Conservation (phyloP, 2,329 filamentous ascomycete species). For the Onygena corvina region DNA sequence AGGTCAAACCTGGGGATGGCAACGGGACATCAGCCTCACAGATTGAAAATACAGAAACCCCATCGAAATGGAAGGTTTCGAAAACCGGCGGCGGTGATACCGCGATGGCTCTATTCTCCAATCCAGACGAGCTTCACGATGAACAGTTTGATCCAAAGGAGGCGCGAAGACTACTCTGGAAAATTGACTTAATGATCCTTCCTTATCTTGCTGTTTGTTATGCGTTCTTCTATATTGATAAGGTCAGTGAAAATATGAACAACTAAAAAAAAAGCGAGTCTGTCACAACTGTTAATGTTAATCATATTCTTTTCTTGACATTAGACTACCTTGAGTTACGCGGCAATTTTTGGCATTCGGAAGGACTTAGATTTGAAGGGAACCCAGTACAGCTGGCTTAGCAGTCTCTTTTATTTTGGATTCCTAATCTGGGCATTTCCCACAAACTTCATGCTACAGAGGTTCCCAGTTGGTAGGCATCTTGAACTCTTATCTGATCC, state of each 20-base stretch:
- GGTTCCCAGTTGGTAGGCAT: conserved; percentile 38
- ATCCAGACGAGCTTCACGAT: conserved; percentile 38
- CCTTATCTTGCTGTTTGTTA: conserved; percentile 45
- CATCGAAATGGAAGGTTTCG: conserved; percentile 6
- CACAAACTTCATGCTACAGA: conserved; percentile 43
- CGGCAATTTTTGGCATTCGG: conserved; percentile 52
- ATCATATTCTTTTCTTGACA: not conserved
- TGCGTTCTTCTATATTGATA: conserved; percentile 42
- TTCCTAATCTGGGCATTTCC: conserved; percentile 45
- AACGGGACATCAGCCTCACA: not conserved
- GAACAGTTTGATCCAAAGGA: conserved; percentile 38
- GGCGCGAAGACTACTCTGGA: conserved; percentile 39
- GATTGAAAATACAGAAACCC: not conserved
- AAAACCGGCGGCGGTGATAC: conserved; percentile 34
- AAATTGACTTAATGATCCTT: conserved; percentile 50
- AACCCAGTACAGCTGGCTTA: conserved; percentile 47
- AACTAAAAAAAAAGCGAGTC: too few species aligned
- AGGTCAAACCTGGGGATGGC: not conserved
- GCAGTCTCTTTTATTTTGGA: conserved; percentile 45
- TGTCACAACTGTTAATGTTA: too few species aligned
- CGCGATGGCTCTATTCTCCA: conserved; percentile 40
- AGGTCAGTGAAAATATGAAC: conserved; percentile 18
- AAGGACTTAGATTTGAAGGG: conserved; percentile 48
- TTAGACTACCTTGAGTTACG: conserved; percentile 49
- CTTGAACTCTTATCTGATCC: not conserved